Percentiles rank a stretch among this genome's conserved stretches.
phyloP scores from a whole-genome alignment of 202 grass and related monocot genomes.

The Miscanthus sacchariflorus region DNA sequence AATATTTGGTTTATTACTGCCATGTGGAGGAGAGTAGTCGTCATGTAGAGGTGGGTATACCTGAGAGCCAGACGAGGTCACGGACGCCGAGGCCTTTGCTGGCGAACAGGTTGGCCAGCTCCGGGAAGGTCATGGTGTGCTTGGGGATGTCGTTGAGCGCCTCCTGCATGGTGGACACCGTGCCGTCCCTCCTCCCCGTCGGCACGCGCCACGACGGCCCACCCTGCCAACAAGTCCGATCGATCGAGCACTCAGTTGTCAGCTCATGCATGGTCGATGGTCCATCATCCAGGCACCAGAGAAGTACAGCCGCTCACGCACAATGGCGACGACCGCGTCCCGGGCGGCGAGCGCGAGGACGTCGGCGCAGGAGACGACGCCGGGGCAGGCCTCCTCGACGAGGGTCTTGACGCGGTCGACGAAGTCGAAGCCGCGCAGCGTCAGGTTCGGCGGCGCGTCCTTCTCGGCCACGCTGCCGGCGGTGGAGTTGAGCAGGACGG shows the following conservation, averaged over 20 bases:
- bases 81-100: slow-evolving; percentile 69
- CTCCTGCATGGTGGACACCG: slow-evolving; percentile 66
- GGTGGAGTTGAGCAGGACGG: slow-evolving; percentile 79
- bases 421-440: slow-evolving; percentile 91
- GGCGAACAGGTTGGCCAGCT: slow-evolving; percentile 61
- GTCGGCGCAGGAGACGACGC: slow-evolving; percentile 90
- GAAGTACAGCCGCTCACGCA: slow-evolving; percentile 26
- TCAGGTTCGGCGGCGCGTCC: slow-evolving; percentile 72
- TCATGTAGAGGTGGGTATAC: slow-evolving; percentile 21
- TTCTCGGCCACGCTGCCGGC: slow-evolving; percentile 68
- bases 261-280: background rate
- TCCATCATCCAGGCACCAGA: background rate
- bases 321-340: slow-evolving; percentile 80
- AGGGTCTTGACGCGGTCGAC: slow-evolving; percentile 72
- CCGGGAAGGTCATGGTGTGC: slow-evolving; percentile 58
- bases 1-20: background rate
- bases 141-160: slow-evolving; percentile 65
- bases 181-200: slow-evolving; percentile 85
- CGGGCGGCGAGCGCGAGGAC: slow-evolving; percentile 71
- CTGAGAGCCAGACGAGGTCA: slow-evolving; percentile 87
- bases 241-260: background rate
- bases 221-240: slow-evolving; percentile 48
- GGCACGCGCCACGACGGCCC: slow-evolving; percentile 88
- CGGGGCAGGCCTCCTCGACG: slow-evolving; percentile 83
- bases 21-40: background rate